Evolutionary conservation across 2,329 filamentous ascomycete species (phyloP).

Genomic region (Colletotrichum lupini): DNA sequence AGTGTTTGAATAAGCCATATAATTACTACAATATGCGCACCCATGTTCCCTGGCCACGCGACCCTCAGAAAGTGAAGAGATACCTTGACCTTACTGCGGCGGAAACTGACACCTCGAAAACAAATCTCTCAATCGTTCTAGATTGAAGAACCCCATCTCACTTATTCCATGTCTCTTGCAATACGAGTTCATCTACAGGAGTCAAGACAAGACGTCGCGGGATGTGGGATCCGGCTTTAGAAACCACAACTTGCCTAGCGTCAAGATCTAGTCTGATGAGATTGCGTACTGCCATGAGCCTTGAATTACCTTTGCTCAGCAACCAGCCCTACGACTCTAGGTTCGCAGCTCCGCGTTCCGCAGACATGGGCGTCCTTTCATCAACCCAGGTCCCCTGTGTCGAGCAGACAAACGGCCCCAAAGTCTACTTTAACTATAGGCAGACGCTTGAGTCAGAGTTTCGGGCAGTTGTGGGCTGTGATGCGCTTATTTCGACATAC

Average conservation of each 20-base stretch:
- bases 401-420: neutral
- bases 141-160: neutral
- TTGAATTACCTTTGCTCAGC: neutral
- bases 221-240: neutral
- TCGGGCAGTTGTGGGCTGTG: neutral
- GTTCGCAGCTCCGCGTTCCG: conserved; percentile 5
- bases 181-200: neutral
- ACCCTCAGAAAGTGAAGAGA: neutral
- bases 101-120: neutral
- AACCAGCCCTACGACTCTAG: conserved; percentile 11
- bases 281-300: neutral
- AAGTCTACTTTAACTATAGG: neutral
- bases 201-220: neutral
- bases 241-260: neutral
- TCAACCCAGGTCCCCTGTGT: neutral
- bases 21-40: neutral
- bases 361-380: neutral
- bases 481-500: conserved; percentile 17
- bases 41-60: neutral
- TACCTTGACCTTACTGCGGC: neutral
- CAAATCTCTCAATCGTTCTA: neutral
- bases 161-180: neutral
- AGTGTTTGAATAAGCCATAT: neutral
- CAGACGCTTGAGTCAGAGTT: conserved; percentile 4
- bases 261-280: neutral